Conservation (phyloP, 2,329 filamentous ascomycete species). For the Pyricularia pennisetigena region DNA sequence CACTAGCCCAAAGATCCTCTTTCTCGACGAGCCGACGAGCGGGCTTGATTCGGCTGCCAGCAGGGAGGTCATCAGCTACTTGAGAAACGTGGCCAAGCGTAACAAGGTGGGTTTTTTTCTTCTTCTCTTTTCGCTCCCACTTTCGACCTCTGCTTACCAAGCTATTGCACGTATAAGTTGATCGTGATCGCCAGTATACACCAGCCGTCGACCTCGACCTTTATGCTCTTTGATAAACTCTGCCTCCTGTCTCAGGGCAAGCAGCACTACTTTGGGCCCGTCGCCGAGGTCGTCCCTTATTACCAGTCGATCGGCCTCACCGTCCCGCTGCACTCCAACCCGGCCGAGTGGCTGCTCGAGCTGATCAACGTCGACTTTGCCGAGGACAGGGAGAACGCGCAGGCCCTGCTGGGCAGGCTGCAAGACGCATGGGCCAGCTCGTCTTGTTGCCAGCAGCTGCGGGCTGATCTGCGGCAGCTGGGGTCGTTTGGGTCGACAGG, state of each 20-base stretch:
- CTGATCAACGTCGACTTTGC: conserved; percentile 70
- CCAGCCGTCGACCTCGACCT: conserved; percentile 73
- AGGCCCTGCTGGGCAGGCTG: conserved; percentile 40
- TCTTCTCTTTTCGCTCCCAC: background rate
- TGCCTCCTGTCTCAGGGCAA: conserved; percentile 62
- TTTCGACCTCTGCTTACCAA: background rate
- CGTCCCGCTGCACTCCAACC: conserved; percentile 63
- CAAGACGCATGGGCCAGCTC: conserved; percentile 47
- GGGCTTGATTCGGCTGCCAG: conserved; percentile 72
- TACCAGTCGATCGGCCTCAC: conserved; percentile 50
- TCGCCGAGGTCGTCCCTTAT: conserved; percentile 48
- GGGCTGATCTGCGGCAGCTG: conserved; percentile 12
- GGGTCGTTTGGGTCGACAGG: conserved; percentile 14
- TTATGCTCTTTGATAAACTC: conserved; percentile 71
- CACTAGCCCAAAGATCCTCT: conserved; percentile 70
- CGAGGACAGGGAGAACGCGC: conserved; percentile 32
- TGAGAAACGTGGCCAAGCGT: conserved; percentile 54
- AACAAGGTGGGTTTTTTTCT: conserved; percentile 43
- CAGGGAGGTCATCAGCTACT: conserved; percentile 66
- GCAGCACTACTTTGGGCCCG: conserved; percentile 63
- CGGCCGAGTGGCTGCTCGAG: conserved; percentile 72
- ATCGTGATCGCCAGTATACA: conserved; percentile 78
- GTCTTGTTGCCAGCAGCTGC: conserved; percentile 11
- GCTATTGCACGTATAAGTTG: conserved; percentile 37
- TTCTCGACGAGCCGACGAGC: conserved; percentile 77